Evolutionary conservation across 768 basidiomycete species (phyloP).

Genomic region (Pulveroboletus sp.): DNA sequence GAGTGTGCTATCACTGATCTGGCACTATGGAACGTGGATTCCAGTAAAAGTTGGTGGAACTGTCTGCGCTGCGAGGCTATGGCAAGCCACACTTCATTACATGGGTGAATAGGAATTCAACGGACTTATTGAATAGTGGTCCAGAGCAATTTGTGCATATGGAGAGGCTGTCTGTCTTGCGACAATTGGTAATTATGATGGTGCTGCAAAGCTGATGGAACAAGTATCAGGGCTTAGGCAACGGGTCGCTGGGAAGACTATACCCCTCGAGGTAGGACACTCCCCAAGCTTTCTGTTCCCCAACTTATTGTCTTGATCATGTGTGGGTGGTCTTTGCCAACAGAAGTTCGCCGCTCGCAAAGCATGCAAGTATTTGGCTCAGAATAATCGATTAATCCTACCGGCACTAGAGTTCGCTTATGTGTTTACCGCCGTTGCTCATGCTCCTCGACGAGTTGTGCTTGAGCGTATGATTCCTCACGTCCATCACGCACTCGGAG

Average conservation of each 20-base stretch:
- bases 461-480: slow-evolving; percentile 61
- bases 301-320: not conserved
- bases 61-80: slow-evolving; percentile 72
- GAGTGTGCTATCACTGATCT: slow-evolving; percentile 79
- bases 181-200: slow-evolving; percentile 48
- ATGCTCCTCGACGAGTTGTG: slow-evolving; percentile 66
- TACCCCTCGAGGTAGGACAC: slow-evolving; percentile 57
- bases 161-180: slow-evolving; percentile 72
- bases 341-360: slow-evolving; percentile 88
- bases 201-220: slow-evolving; percentile 63
- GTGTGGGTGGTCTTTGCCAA: not conserved
- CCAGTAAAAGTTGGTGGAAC: slow-evolving; percentile 60
- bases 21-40: slow-evolving; percentile 64
- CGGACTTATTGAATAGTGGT: slow-evolving; percentile 47
- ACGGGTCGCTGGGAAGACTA: slow-evolving; percentile 79
- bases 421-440: slow-evolving; percentile 69
- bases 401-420: slow-evolving; percentile 85
- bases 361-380: slow-evolving; percentile 75
- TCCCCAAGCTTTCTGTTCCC: not conserved
- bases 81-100: slow-evolving; percentile 15
- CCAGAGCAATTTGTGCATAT: slow-evolving; percentile 69
- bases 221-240: slow-evolving; percentile 73
- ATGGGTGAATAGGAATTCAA: not conserved
- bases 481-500: slow-evolving; percentile 45
- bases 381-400: slow-evolving; percentile 64